Percentiles rank a stretch among this genome's conserved stretches.
Evolutionary conservation across 805 yeast genomes (phyloP).

Genomic region (Hanseniaspora jakobsenii): DNA sequence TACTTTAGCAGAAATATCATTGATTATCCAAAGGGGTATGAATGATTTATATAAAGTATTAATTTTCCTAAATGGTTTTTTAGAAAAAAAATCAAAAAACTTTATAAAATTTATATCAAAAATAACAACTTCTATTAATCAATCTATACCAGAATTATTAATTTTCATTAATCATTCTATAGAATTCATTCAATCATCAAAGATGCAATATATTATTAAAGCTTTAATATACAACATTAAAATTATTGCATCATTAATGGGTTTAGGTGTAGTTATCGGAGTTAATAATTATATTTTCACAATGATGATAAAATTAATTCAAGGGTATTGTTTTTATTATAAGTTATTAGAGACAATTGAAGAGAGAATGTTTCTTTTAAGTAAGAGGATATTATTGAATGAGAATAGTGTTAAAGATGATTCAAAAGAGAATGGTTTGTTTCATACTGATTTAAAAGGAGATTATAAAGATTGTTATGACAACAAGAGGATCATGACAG

Average conservation of each 20-base stretch:
- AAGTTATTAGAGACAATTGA: neutral
- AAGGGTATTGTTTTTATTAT: neutral
- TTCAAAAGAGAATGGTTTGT: no score
- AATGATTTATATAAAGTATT: no score
- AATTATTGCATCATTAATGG: neutral
- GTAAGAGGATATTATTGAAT: neutral
- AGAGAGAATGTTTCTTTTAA: neutral
- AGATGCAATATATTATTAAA: neutral
- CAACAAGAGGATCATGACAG: no score
- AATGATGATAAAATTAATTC: neutral
- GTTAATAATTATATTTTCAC: neutral
- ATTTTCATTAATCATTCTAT: neutral
- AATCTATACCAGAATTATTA: neutral
- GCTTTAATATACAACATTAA: neutral
- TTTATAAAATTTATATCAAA: neutral
- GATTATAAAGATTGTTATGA: no score
- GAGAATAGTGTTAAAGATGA: no score
- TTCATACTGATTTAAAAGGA: no score
- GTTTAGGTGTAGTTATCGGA: neutral
- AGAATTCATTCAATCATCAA: conserved; percentile 1
- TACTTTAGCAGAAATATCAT: no score
- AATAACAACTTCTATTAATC: neutral
- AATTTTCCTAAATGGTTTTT: no score
- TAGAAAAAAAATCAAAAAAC: no score
- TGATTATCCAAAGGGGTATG: no score